phyloP scores from a whole-genome alignment of 257 asterid species.

The Solanum pennellii region DNA sequence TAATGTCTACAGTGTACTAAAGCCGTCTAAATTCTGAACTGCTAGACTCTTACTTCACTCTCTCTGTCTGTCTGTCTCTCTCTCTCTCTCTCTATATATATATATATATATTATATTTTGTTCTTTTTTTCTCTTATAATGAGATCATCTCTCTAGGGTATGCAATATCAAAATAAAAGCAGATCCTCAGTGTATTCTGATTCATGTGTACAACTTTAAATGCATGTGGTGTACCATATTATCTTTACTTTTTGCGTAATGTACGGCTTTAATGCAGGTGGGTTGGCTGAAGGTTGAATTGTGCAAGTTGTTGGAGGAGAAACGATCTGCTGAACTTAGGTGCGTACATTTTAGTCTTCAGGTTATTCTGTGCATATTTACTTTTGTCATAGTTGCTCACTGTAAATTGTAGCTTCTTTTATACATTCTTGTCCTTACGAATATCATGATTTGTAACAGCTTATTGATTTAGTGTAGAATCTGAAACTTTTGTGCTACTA shows the following conservation, averaged over 20 bases:
- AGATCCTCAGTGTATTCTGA: background rate
- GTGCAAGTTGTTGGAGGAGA: conserved; percentile 85
- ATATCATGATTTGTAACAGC: background rate
- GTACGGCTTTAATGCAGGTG: conserved; percentile 34
- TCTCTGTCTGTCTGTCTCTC: background rate
- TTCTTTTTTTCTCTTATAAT: background rate
- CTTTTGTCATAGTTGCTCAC: background rate
- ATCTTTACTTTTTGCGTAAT: background rate
- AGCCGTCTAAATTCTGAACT: background rate
- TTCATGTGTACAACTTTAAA: background rate
- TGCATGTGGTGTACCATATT: background rate
- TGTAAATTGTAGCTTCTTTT: background rate
- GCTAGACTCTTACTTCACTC: background rate
- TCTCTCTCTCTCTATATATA: background rate
- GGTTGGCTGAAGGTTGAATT: conserved; percentile 84
- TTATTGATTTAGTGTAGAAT: background rate
- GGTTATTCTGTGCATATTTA: background rate
- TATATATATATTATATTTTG: background rate
- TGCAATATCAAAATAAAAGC: background rate
- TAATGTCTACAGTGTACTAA: background rate
- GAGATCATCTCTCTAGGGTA: background rate
- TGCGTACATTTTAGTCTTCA: background rate
- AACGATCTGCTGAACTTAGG: conserved; percentile 92
- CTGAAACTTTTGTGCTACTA: background rate
- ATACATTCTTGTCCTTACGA: background rate